Evolutionary conservation across 2,329 filamentous ascomycete species (phyloP), one percentile per base, ranked within the genome.

Genomic region (Colletotrichum melonis): DNA sequence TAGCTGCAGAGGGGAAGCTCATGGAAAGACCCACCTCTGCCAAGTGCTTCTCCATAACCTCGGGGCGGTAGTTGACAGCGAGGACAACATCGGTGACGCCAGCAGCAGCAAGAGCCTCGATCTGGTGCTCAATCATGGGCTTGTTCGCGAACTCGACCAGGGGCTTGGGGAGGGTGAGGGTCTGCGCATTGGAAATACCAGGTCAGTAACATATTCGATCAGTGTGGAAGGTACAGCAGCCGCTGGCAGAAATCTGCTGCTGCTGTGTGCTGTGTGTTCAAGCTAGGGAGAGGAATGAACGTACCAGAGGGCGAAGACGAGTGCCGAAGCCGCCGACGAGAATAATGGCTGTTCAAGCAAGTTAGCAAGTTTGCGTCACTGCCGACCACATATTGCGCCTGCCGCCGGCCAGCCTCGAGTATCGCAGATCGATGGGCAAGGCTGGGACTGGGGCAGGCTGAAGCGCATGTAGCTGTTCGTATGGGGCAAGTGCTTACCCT

Each of bases 321-420:
- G 96, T 99, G 87, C 96, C 96, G 86, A 98, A 99, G 85, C 96
- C 97, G 88, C 97, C 97, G 86, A 98, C 97, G 83, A 98, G 95
- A 93, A 98, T 98, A 83, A 98, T 93, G 87, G 95, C 95, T 98
- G n/a, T 54, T 22, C 30, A 5, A 49, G 42, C 55, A 38, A 12
- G 54, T 75, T 32, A 75, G 72, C 74, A 70, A 24, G 28, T 42
- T 54, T 64, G 58, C 54, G 19, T 60, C 28, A 22, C 38, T 16
- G 7, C 24, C 16, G 16, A 16, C 12, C 16, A 12, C 14, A 28
- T 26, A 28, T 5, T n/a, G 56, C 63, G 62, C 32, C 63, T 57
- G 63, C 7, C 7, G 42, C 22, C 63, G 11, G 46, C 56, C 63
- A 24, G 46, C 56, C 32, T 19, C 16, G 32, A 5, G n/a, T 19